Percentiles rank a stretch among this genome's conserved stretches.
These are phyloP conservation scores for Botrytis paeoniae DNA, from an alignment of 2,329 filamentous ascomycete species.

Conservation along the genomic window DNA sequence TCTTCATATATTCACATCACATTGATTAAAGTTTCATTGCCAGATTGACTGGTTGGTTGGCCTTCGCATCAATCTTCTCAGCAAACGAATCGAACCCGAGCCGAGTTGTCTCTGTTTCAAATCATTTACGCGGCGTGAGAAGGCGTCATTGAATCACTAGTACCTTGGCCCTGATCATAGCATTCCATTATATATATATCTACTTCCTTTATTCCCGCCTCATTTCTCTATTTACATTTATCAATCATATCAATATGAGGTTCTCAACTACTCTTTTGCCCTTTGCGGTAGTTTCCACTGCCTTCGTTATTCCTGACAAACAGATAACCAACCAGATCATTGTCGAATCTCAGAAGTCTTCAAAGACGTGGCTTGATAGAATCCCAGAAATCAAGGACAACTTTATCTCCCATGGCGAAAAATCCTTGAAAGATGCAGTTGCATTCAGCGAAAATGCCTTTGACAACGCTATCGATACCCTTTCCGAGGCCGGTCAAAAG, in stretches of 20 bases:
- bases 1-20: neutral
- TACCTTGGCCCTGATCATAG: neutral
- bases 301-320: conserved; percentile 53
- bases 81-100: neutral
- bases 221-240: neutral
- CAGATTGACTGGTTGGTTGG: neutral
- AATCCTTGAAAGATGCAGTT: conserved; percentile 32
- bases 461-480: conserved; percentile 35
- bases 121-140: neutral
- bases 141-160: conserved; percentile 15
- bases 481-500: conserved; percentile 25
- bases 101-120: conserved; percentile 4
- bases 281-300: conserved; percentile 48
- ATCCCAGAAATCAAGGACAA: conserved; percentile 39
- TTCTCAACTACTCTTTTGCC: conserved; percentile 45
- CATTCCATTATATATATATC: conserved; percentile 9
- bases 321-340: conserved; percentile 45
- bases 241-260: conserved; percentile 36
- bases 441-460: conserved; percentile 34
- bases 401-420: conserved; percentile 31
- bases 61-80: neutral
- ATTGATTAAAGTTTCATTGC: neutral
- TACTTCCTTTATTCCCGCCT: neutral
- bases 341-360: conserved; percentile 38
- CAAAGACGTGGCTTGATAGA: conserved; percentile 36